phyloP scores from a whole-genome alignment of 331 rosid genomes.

The Quercus lobata region DNA sequence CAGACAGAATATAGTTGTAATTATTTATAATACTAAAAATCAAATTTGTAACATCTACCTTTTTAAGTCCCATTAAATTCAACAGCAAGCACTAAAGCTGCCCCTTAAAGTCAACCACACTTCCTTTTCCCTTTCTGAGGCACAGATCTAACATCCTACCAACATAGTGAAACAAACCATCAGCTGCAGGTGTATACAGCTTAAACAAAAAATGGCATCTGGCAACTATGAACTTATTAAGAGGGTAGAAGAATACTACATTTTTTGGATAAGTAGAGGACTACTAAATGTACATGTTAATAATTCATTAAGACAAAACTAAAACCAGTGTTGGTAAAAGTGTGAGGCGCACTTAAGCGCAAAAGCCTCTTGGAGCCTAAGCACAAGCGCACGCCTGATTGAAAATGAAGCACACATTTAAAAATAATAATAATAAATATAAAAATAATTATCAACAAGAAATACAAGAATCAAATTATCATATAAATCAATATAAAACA shows the following conservation, averaged over 20 bases:
- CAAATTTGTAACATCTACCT: not conserved
- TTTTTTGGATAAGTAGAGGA: too few relatives aligned
- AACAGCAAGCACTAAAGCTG: not conserved
- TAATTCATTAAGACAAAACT: not conserved
- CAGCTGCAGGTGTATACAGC: not conserved
- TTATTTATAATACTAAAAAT: not conserved
- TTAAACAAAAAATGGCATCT: not conserved
- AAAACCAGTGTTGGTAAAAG: too few relatives aligned
- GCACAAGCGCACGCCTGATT: too few relatives aligned
- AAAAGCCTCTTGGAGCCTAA: too few relatives aligned
- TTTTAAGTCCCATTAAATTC: not conserved
- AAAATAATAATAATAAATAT: too few relatives aligned
- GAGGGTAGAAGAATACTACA: not conserved
- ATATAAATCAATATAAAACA: too few relatives aligned
- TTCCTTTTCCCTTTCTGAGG: not conserved
- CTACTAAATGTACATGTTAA: too few relatives aligned
- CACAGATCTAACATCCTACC: constrained; percentile 1
- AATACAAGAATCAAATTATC: too few relatives aligned
- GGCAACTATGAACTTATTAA: not conserved
- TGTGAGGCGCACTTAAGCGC: too few relatives aligned
- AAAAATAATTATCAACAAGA: too few relatives aligned
- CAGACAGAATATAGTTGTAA: not conserved
- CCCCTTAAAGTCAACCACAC: not conserved
- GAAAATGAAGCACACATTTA: too few relatives aligned
- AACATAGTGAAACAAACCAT: not conserved